Evolutionary conservation across 2,329 filamentous ascomycete species (phyloP), one percentile per base, ranked within the genome.

Genomic region (Aspergillus udagawae): DNA sequence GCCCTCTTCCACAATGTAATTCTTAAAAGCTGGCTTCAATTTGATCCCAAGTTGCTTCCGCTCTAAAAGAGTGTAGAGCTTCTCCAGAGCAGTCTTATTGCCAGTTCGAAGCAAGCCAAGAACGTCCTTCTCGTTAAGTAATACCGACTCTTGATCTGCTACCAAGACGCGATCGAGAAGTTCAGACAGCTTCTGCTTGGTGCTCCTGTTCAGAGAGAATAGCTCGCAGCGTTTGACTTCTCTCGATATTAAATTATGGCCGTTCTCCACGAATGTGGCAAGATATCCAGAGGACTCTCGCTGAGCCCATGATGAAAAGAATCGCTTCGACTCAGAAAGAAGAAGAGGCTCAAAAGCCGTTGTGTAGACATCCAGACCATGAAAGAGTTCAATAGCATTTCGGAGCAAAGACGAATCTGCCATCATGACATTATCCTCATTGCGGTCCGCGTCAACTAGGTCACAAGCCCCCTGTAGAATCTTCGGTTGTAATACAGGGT

Each of bases 131-230:
- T 82, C 73, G 62, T 90, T 83, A 6, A 91, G 79, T 7, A 93
- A 79, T 63, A 86, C 83, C 17, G 80, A 78, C 23, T 88, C 83
- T 65, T 90, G 88, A 25, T 85, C 79, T 17, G 83, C 79, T 35
- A 99, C 85, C 23, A 97, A 75, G 52, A 87, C 84, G 3, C 83
- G 77, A 68, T 97, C 90, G 2, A 94, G 84, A 27, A 87, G 79
- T 21, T 86, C 82, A 45, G 93, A 85, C 4, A 97, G 77, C 63
- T 88, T 85, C 63, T 88, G 84, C 72, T 91, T 89, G 0, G 94
- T 97, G 23, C 87, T 89, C 60, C 86, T 87, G 70, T 96, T 91
- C 48, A 99, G 82, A 58, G 89, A 88, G 75, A 89, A 95, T 20
- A 84, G 78, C 60, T 94, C 89, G 70, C 92, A 96, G 41, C 92